Evolutionary conservation across 169 alveolate species (phyloP), one percentile per base, ranked within the genome.

Genomic region (Babesia ovata): DNA sequence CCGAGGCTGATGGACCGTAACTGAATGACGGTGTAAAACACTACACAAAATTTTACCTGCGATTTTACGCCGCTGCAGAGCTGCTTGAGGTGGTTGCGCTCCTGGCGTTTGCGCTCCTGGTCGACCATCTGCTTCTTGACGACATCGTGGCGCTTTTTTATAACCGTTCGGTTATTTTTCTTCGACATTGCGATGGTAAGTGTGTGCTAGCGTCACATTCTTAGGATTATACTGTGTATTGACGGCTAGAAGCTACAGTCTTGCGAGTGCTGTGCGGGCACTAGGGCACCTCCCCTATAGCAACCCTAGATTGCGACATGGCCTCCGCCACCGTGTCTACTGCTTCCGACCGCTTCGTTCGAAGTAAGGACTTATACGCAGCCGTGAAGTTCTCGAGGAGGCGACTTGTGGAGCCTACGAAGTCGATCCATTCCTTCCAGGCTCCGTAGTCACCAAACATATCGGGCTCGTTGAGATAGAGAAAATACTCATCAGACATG

Each of bases 391-490:
- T 42, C 17, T 59, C 53, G 2, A 63, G 72, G 2, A 59, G 48
- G 45, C 42, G 17, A 24, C 77, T 57, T 46, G 79, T 49, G 19
- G 46, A 63, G 9, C 63, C 63, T 4, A 71, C 12, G 22, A 59
- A 59, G 69, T 79, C 83, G 33, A 79, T 60, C 87, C 87, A 79
- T 44, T 44, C 82, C 84, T 72, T 69, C 87, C 87, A 79, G 22
- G 54, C 45, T 9, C 75, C n/a, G 57, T 79, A 79, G 36, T 52
- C 48, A 1, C 60, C 48, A 70, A 79, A 79, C 87, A 79, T 79
- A 52, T 79, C 87, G 8, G 87, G 87, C 60, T 79, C 87, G 42
- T 79, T 36, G 16, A 79, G 66, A 66, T 79, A 79, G 26, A 79
- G 75, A 44, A 79, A 79, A 57, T 70, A 79, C 71, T 79, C 87